phyloP scores from a whole-genome alignment of 2,329 filamentous ascomycete species.

The Paraconiothyrium brasiliense region DNA sequence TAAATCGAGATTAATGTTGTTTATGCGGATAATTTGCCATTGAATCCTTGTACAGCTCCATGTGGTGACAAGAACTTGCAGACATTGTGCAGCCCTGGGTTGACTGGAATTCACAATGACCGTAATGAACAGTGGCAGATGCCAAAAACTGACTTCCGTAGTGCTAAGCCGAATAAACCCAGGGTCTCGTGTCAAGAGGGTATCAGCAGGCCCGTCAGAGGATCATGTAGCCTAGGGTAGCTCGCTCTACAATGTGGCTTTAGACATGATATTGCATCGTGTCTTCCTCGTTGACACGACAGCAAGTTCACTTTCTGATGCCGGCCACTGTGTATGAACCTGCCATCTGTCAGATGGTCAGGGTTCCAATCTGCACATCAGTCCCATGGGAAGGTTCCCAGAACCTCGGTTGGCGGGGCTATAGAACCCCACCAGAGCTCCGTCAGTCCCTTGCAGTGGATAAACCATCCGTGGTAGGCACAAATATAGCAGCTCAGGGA shows the following conservation, averaged over 20 bases:
- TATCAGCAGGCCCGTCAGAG: not conserved
- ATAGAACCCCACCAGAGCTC: constrained; percentile 18
- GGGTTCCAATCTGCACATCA: not conserved
- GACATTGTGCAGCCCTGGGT: no score
- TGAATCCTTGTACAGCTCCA: not conserved
- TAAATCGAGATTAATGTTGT: not conserved
- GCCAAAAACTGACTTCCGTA: no score
- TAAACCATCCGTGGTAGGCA: not conserved
- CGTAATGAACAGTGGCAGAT: no score
- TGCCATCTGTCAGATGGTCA: not conserved
- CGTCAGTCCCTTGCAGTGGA: not conserved
- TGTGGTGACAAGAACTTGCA: no score
- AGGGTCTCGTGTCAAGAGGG: not conserved
- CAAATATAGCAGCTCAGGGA: not conserved
- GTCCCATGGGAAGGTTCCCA: constrained; percentile 1
- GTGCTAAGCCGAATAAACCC: not conserved
- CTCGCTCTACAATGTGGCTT: no score
- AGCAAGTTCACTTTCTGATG: no score
- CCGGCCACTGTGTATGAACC: no score
- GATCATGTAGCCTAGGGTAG: no score
- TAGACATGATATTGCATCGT: no score
- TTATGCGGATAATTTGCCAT: not conserved
- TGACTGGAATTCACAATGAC: no score
- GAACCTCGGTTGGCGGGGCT: constrained; percentile 34
- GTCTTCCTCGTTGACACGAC: no score